Evolutionary conservation across 495 filamentous ascomycete species (phyloP), one percentile per base, ranked within the genome.

Genomic region (Lineolata rhizophorae): DNA sequence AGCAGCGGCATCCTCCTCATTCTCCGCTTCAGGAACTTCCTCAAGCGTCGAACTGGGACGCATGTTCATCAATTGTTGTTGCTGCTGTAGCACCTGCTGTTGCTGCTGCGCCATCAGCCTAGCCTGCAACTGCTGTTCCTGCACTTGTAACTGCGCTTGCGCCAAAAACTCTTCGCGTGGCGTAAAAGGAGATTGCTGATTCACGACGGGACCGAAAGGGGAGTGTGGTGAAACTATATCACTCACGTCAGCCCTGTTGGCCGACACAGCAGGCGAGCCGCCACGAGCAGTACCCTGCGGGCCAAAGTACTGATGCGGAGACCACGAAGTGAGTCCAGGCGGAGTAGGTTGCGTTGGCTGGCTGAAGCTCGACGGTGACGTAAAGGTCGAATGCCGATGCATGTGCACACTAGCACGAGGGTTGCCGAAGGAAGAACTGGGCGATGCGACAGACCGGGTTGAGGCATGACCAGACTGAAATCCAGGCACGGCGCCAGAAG

Each of bases 81-180:
- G 58, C 38, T 62, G 40, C 22, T 65, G 53, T 20, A 70, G 64
- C 22, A 51, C 59, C 37, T 74, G 67, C 27, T 70, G 47, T 20
- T 40, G 46, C 13, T 64, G 62, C 34, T 70, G 68, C 22, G n/a
- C n/a, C n/a, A n/a, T n/a, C n/a, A n/a, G n/a, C n/a, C n/a, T n/a
- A n/a, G n/a, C n/a, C n/a, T n/a, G 64, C 22, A 51, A 59, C 37
- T 74, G 67, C 27, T 70, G 47, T 20, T 40, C 44, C 13, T 64
- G 62, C 34, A 70, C 67, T 21, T 65, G 60, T 29, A 61, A 56
- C 36, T 72, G 70, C 19, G 59, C 53, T 27, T 60, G 45, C 10
- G 38, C 38, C 30, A 49, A 12, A 18, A 47, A 31, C 11, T 48
- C 48, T 26, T 49, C 37, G 18, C 35, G 38, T 27, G 47, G 46